Conservation (phyloP, 495 filamentous ascomycete species). For the Penicillium desertorum region DNA sequence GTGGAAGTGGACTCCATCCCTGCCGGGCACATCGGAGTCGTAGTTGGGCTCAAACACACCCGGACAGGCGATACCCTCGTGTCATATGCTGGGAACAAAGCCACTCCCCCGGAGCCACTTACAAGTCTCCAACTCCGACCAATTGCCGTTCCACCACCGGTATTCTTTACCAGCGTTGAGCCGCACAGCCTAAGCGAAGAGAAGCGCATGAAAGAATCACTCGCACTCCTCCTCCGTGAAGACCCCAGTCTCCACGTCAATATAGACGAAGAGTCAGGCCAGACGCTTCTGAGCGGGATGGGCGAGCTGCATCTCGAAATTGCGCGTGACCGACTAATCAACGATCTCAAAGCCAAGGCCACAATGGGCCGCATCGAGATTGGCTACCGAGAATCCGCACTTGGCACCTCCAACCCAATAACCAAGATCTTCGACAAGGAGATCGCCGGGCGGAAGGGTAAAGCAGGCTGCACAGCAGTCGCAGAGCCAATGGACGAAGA, state of each 20-base stretch:
- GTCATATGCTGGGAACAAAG: slow-evolving; percentile 62
- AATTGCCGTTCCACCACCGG: slow-evolving; percentile 85
- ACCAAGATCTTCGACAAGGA: slow-evolving; percentile 71
- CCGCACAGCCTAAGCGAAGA: slow-evolving; percentile 75
- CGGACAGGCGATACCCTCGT: slow-evolving; percentile 93
- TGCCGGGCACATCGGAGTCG: slow-evolving; percentile 93
- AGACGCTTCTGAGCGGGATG: slow-evolving; percentile 94
- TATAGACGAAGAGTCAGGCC: slow-evolving; percentile 85
- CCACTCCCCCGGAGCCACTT: slow-evolving; percentile 64
- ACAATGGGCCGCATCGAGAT: slow-evolving; percentile 93
- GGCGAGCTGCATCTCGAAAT: slow-evolving; percentile 98
- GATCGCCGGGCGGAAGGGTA: slow-evolving; percentile 74
- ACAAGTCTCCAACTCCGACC: slow-evolving; percentile 80
- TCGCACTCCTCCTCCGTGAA: slow-evolving; percentile 79
- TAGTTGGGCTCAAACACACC: slow-evolving; percentile 83
- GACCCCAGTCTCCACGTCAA: slow-evolving; percentile 90
- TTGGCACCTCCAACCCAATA: slow-evolving; percentile 50
- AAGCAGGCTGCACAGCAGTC: slow-evolving; percentile 69
- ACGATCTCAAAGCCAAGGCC: slow-evolving; percentile 86
- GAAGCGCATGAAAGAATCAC: slow-evolving; percentile 71
- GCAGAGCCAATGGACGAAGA: slow-evolving; percentile 59
- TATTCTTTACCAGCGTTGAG: slow-evolving; percentile 93
- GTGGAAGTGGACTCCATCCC: slow-evolving; percentile 77
- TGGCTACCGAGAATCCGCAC: slow-evolving; percentile 81
- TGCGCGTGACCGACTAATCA: slow-evolving; percentile 79